Evolutionary conservation across 2,329 filamentous ascomycete species (phyloP).

Genomic region (Myriangium duriaei): DNA sequence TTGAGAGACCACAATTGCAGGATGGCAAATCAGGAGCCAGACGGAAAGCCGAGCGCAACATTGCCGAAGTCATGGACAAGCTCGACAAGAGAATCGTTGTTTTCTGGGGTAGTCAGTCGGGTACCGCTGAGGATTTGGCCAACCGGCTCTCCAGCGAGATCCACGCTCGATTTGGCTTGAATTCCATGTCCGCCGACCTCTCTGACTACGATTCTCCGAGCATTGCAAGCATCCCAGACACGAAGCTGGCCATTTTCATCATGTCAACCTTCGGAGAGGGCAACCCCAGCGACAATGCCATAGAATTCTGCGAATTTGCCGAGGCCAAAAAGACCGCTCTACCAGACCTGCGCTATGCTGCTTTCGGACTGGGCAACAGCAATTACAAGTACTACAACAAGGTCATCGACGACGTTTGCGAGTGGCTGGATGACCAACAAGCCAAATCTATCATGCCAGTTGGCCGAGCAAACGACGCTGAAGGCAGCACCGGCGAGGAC

Average conservation of each 20-base stretch:
- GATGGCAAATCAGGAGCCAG: too few relatives aligned
- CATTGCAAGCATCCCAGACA: constrained; percentile 11
- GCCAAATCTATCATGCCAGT: constrained; percentile 22
- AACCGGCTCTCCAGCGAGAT: constrained; percentile 30
- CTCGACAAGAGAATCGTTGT: constrained; percentile 30
- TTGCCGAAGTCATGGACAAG: too few relatives aligned
- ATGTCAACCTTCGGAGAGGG: constrained; percentile 21
- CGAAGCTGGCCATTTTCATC: constrained; percentile 18
- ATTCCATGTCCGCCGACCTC: constrained; percentile 31
- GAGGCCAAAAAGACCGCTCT: constrained; percentile 7
- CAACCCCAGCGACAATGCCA: constrained; percentile 34
- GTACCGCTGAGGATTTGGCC: constrained; percentile 34
- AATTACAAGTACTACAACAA: constrained; percentile 63
- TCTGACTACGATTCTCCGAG: constrained; percentile 32
- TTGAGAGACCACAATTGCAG: too few relatives aligned
- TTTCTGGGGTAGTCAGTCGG: constrained; percentile 39
- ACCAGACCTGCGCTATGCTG: constrained; percentile 25
- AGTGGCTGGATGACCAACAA: constrained; percentile 22
- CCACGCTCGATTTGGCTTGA: constrained; percentile 28
- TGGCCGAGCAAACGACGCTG: constrained; percentile 29
- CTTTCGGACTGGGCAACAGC: constrained; percentile 93
- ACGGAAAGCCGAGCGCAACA: too few relatives aligned
- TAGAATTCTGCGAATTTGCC: constrained; percentile 27
- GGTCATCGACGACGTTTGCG: constrained; percentile 26
- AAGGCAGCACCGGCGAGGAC: constrained; percentile 31